Evolutionary conservation across 2,329 filamentous ascomycete genomes (phyloP).

Genomic region (Didymella segeticola): DNA sequence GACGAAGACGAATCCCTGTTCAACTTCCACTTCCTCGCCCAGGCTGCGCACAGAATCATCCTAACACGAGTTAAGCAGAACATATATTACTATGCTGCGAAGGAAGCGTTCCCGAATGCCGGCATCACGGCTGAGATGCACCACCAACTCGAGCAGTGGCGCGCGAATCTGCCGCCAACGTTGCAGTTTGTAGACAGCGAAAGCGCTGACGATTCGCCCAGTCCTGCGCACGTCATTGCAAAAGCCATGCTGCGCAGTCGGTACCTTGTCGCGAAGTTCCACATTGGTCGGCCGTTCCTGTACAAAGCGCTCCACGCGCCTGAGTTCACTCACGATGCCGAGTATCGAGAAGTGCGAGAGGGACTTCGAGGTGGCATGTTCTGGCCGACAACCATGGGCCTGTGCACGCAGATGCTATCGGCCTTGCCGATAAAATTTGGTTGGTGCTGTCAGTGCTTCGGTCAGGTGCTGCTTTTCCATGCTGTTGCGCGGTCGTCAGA

Average conservation of each 20-base stretch:
- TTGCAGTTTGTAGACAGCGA: conserved; percentile 55
- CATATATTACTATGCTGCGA: conserved; percentile 57
- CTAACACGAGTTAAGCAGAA: conserved; percentile 61
- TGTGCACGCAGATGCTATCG: conserved; percentile 46
- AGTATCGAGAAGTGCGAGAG: conserved; percentile 40
- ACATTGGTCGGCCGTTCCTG: conserved; percentile 47
- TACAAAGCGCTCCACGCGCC: conserved; percentile 49
- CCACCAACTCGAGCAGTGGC: conserved; percentile 64
- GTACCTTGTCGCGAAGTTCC: conserved; percentile 48
- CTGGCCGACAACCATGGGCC: conserved; percentile 47
- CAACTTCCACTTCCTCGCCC: conserved; percentile 64
- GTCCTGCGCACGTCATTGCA: conserved; percentile 47
- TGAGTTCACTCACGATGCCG: conserved; percentile 35
- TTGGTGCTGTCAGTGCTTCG: conserved; percentile 49
- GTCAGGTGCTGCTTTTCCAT: conserved; percentile 45
- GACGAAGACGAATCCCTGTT: conserved; percentile 62
- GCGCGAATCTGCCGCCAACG: conserved; percentile 56
- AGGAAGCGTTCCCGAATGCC: conserved; percentile 51
- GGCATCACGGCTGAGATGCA: conserved; percentile 60
- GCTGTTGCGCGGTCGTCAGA: conserved; percentile 40
- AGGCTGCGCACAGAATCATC: conserved; percentile 63
- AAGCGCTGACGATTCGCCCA: conserved; percentile 34
- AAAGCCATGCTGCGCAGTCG: conserved; percentile 49
- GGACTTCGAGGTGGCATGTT: conserved; percentile 44
- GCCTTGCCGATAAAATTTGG: conserved; percentile 48